phyloP scores from a whole-genome alignment of 169 alveolate genomes.

The Plasmodium knowlesi region DNA sequence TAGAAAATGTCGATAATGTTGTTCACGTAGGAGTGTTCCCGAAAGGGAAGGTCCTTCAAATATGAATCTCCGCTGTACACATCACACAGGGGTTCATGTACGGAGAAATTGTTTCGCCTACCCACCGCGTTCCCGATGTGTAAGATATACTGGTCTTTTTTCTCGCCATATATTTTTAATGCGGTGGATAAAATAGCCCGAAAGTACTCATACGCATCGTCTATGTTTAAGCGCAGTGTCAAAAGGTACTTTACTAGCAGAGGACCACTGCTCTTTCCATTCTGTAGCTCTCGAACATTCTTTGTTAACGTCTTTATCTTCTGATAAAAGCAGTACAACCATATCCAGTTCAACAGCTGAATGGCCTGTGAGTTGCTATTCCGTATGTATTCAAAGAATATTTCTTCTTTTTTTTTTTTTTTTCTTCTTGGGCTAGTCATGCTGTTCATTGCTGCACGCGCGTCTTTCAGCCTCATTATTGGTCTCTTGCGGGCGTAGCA shows the following conservation, averaged over 20 bases:
- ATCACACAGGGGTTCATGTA: neutral
- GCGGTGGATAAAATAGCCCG: neutral
- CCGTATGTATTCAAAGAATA: slow-evolving; percentile 17
- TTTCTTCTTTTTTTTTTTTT: slow-evolving; percentile 44
- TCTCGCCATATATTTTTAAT: slow-evolving; percentile 31
- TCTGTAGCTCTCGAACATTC: neutral
- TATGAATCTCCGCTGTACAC: neutral
- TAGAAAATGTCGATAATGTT: slow-evolving; percentile 35
- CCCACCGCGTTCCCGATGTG: neutral
- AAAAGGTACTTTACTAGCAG: slow-evolving; percentile 1
- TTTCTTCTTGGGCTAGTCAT: neutral
- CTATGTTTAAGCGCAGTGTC: slow-evolving; percentile 22
- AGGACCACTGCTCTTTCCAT: slow-evolving; percentile 2
- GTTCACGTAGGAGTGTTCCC: slow-evolving; percentile 16
- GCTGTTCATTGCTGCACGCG: neutral
- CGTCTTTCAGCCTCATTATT: slow-evolving; percentile 41
- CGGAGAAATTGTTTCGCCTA: neutral
- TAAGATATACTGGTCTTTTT: slow-evolving; percentile 13
- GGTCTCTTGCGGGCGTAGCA: neutral
- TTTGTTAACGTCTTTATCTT: slow-evolving; percentile 44
- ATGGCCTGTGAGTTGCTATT: slow-evolving; percentile 10
- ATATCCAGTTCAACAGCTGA: slow-evolving; percentile 13
- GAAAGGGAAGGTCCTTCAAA: slow-evolving; percentile 4
- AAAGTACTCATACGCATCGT: slow-evolving; percentile 39
- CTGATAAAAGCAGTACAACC: slow-evolving; percentile 44